Base-by-base conservation (phyloP, 139 green algal genomes). In the Picocystis salinarum region DNA sequence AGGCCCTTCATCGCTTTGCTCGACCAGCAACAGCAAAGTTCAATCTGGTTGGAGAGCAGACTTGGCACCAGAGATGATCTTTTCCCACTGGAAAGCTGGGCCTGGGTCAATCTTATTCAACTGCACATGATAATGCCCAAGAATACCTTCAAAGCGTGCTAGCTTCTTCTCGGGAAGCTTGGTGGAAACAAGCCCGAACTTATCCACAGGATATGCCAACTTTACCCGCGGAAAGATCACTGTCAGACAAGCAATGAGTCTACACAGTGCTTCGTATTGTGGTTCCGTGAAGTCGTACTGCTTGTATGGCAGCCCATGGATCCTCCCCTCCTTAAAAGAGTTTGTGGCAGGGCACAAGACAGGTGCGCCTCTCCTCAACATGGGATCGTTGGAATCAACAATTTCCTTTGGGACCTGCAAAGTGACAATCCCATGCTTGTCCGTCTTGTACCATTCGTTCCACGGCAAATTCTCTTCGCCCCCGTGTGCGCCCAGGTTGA, bases 71-170 rank as follows among this genome's bases (percentile, higher is more conserved):
- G n/a, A n/a, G n/a, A n/a, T n/a, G n/a, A n/a, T n/a, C n/a, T n/a
- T n/a, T n/a, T n/a, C n/a, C n/a, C n/a, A n/a, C n/a, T n/a, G n/a
- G 39, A 45, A 45, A 12, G 12, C 39, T 11, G 39, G 39, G 12
- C 39, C 12, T 20, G 12, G 39, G 12, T 12, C 12, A 12, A 48
- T 13, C 40, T 48, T 48, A 27, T 48, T 48, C 10, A 27, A 39
- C 40, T 48, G 40, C 7, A 48, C 40, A 27, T 48, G 40, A 27
- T 40, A 48, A 27, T 48, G 40, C 6, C 40, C 40, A 6, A 48
- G 11, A 42, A 48, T 15, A n/a, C 40, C 40, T 6, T 42, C 10
- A 27, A 40, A 40, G 11, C 11, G 12, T 7, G 7, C 7, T 17
- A 39, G 40, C 11, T 40, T 27, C 19, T 48, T 11, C 10, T 15